These are phyloP conservation scores for Aspergillus thermomutatus DNA, from an alignment of 2,329 filamentous ascomycete species.

Conservation along the genomic window DNA sequence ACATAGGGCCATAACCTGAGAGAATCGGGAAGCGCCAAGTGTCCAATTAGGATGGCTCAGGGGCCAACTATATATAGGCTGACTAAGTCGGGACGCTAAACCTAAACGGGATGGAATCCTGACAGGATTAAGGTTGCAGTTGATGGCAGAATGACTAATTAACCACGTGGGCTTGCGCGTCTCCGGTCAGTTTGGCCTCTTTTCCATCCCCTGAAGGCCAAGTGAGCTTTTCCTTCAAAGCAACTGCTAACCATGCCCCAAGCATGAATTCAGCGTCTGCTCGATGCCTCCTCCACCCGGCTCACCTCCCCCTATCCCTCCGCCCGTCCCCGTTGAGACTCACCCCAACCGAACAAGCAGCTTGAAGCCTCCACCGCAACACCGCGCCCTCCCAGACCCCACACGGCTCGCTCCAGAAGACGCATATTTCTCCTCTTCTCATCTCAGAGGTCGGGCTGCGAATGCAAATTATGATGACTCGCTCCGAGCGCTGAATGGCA, in stretches of 20 bases:
- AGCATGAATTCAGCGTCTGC: conserved; percentile 25
- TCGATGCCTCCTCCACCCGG: conserved; percentile 33
- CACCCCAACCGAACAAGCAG: conserved; percentile 42
- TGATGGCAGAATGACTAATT: background rate
- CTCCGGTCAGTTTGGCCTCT: background rate
- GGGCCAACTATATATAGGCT: no score
- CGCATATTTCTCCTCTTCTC: conserved; percentile 65
- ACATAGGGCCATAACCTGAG: no score
- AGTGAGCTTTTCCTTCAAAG: background rate
- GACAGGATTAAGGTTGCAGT: no score
- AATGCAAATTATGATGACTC: conserved; percentile 37
- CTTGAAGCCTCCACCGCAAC: conserved; percentile 33
- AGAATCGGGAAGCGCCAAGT: no score
- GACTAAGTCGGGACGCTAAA: no score
- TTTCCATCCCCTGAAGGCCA: background rate
- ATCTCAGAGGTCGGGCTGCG: conserved; percentile 51
- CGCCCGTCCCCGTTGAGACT: conserved; percentile 46
- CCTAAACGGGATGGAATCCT: no score
- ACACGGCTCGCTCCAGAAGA: conserved; percentile 78
- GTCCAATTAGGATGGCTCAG: no score
- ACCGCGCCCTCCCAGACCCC: conserved; percentile 52
- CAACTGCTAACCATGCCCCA: conserved; percentile 23
- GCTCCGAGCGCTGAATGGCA: conserved; percentile 33
- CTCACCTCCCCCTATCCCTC: conserved; percentile 37
- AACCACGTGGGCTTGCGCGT: background rate